Conservation (phyloP, 345 rosid genomes). For the Eucalyptus decipiens region DNA sequence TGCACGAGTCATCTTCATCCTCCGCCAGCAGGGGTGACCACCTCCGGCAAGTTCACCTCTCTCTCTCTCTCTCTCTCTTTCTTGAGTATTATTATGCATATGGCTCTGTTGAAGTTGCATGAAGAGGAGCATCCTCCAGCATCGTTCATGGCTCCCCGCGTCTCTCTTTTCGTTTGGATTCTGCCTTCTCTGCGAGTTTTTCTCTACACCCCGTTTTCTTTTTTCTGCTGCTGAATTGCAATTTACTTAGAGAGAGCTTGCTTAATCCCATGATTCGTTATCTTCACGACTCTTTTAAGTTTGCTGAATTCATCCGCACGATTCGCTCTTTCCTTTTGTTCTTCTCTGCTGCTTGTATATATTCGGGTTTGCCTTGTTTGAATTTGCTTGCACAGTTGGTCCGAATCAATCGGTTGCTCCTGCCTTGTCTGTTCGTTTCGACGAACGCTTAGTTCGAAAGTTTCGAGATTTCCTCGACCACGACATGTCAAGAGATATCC, state of each 20-base stretch:
- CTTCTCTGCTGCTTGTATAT: not conserved
- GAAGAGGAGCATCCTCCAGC: not conserved
- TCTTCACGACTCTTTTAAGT: not conserved
- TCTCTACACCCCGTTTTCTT: not conserved
- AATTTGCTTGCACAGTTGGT: not conserved
- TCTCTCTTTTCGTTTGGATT: not conserved
- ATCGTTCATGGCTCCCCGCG: not conserved
- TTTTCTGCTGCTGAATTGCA: not conserved
- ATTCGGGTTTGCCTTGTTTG: not conserved
- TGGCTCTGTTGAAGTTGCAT: not conserved
- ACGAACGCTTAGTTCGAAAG: not conserved
- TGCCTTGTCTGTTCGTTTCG: not conserved
- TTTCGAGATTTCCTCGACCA: not conserved
- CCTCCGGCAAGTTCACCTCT: not conserved
- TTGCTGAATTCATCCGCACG: not conserved
- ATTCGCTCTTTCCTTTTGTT: not conserved
- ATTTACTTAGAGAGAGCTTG: not conserved
- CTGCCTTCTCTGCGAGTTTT: not conserved
- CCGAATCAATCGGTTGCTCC: not conserved
- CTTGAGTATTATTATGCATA: not conserved
- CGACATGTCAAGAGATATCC: not conserved
- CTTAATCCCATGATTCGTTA: not conserved
- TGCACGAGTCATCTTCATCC: not conserved
- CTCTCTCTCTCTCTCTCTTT: not conserved
- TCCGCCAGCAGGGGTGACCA: not conserved